Evolutionary conservation across 371 early-diverging fungal species (phyloP), one percentile per base, ranked within the genome.

Genomic region (Syncephalastrum monosporum): DNA sequence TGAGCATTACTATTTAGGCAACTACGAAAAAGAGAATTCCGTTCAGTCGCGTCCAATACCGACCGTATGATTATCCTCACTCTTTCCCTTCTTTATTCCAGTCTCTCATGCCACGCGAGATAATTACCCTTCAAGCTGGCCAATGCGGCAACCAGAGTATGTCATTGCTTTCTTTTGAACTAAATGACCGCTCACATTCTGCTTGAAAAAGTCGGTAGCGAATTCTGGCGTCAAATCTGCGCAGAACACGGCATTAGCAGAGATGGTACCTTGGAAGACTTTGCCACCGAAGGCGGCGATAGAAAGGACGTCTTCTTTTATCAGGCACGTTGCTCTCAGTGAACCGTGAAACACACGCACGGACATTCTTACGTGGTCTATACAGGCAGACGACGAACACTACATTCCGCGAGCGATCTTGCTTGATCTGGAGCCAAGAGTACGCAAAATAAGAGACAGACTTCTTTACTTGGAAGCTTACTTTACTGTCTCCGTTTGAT

Each of bases 261-360:
- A 27, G 91, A 93, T 60, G 96, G 95, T 14, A 89, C 82, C 8
- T 72, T 94, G 41, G 91, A 93, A 67, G 88, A 90, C 53, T 92
- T 86, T 77, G 95, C 95, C 3, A 91, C 91, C 3, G 91, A 90
- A 54, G 89, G 86, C 16, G 92, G 89, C 4, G 97, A 97, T 75
- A 77, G 99, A 63, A 99, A 99, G 77, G 99, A 99, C 68, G 96
- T 96, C 24, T 99, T 99, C 66, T 99, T 99, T 69, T 99, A 99
- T 74, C 98, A 99, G 75, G 93, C 91, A 69, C 57, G 56, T 29
- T 1, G 7, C 27, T 7, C 27, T 3, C 48, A 44, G 19, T 27
- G 4, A 29, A 12, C 46, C 24, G 21, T 21, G 13, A n/a, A n/a
- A n/a, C n/a, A n/a, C n/a, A n/a, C n/a, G n/a, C 19, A 17, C 15